Evolutionary conservation across 1,284 basidiomycete genomes (phyloP), one percentile per base, ranked within the genome.

Genomic region (Cutaneotrichosporon cyanovorans): DNA sequence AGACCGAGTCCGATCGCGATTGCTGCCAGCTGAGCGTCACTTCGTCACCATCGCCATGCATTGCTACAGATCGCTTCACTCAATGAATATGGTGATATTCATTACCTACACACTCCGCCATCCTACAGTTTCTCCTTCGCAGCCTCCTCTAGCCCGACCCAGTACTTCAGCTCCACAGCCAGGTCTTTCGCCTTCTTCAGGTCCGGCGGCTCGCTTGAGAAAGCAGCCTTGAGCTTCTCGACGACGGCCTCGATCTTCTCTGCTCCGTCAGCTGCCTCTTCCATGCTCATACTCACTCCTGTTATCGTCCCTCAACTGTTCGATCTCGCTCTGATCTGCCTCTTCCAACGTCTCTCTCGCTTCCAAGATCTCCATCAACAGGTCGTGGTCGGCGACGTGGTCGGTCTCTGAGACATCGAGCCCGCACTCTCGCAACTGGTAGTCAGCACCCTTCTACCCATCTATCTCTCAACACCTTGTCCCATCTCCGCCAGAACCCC

Each of bases 321-420:
- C 73, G 2, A 88, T 76, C 19, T 76, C 72, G 22, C 79, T 74
- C 12, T 74, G 73, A 12, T 65, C 51, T 1, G 86, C 81, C 30
- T 80, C 78, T 51, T 90, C 87, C 21, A 96, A 76, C 35, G 76
- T 76, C 69, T 93, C 89, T 37, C 87, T 73, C n/a, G 77, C 77
- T 57, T 88, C 83, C 78, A 95, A 82, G 37, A 93, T 79, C 58
- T 86, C 80, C 66, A 77, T 77, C 50, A 95, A 77, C 40, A 95
- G 78, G 39, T 75, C 78, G 28, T 79, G 72, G 63, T 93, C 85
- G 7, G 84, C 80, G 22, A 85, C 66, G 43, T 81, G 78, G 57
- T 95, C 90, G n/a, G 74, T 75, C 69, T 93, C 90, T 3, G 74
- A 74, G 23, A 82, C 74, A 9, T 76, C 75, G 30, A 79, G 55